Evolutionary conservation across 768 basidiomycete species (phyloP).

Genomic region (Piloderma croceum): DNA sequence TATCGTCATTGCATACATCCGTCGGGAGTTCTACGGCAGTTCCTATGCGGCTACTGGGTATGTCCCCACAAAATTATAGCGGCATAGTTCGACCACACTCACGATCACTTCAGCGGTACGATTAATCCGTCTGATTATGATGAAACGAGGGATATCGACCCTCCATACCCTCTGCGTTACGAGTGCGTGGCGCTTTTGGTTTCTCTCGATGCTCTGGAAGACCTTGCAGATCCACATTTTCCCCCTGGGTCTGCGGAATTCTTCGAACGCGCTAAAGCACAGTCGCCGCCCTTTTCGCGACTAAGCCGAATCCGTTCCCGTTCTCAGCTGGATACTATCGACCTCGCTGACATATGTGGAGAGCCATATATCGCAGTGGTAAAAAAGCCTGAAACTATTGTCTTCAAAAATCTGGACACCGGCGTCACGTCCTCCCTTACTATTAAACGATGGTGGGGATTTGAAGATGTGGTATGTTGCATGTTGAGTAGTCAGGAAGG

Average conservation of each 20-base stretch:
- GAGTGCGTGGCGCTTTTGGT: background rate
- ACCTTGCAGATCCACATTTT: background rate
- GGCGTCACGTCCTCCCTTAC: conserved; percentile 33
- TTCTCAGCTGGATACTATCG: conserved; percentile 31
- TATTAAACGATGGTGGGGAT: too few species aligned
- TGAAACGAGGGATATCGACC: background rate
- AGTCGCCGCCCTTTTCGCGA: conserved; percentile 37
- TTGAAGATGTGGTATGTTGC: too few species aligned
- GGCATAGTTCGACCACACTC: too few species aligned
- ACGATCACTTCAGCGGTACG: too few species aligned
- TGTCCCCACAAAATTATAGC: too few species aligned
- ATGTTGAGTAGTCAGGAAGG: too few species aligned
- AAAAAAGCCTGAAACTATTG: conserved; percentile 35
- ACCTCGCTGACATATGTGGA: conserved; percentile 39
- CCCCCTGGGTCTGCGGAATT: conserved; percentile 20
- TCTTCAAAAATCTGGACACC: conserved; percentile 37
- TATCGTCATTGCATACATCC: conserved; percentile 47
- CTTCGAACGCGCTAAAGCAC: conserved; percentile 27
- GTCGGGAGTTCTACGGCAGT: conserved; percentile 28
- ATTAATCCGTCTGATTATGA: background rate
- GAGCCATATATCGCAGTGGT: conserved; percentile 38
- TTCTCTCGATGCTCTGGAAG: background rate
- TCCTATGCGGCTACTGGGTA: too few species aligned
- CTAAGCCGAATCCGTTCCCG: conserved; percentile 34
- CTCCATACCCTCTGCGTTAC: background rate